Evolutionary conservation across 208 protist genomes (phyloP).

Genomic region (Leishmania gerbilli): DNA sequence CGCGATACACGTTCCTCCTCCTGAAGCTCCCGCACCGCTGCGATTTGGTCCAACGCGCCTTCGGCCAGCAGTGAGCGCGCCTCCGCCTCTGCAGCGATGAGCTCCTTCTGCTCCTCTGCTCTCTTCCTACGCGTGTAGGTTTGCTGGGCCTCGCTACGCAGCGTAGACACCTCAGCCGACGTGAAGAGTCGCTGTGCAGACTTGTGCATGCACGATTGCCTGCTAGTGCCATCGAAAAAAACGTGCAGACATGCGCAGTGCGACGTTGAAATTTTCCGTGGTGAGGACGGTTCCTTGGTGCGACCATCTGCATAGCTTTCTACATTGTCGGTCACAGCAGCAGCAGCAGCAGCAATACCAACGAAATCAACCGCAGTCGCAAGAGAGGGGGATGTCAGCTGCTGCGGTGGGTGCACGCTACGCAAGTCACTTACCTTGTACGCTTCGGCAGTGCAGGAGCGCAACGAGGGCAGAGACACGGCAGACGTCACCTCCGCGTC

Average conservation of each 20-base stretch:
- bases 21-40: constrained; percentile 9
- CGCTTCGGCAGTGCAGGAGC: background rate
- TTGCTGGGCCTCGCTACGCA: constrained; percentile 19
- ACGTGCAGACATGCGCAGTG: constrained; percentile 3
- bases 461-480: background rate
- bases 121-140: constrained; percentile 11
- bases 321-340: background rate
- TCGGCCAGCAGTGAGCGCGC: constrained; percentile 12
- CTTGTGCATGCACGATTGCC: constrained; percentile 2
- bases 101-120: constrained; percentile 17
- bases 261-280: constrained; percentile 2
- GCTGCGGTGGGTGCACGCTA: background rate
- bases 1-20: background rate
- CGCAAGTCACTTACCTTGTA: constrained; percentile 8
- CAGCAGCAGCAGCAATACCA: background rate
- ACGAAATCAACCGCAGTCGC: background rate
- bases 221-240: background rate
- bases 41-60: constrained; percentile 9
- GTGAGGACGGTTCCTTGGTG: background rate
- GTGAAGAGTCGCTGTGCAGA: constrained; percentile 22
- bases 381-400: background rate
- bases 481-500: background rate
- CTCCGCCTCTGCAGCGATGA: constrained; percentile 17
- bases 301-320: background rate
- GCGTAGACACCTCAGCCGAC: constrained; percentile 11